These are phyloP conservation scores for Cercis canadensis DNA, from an alignment of 306 rosid species.

Conservation along the genomic window DNA sequence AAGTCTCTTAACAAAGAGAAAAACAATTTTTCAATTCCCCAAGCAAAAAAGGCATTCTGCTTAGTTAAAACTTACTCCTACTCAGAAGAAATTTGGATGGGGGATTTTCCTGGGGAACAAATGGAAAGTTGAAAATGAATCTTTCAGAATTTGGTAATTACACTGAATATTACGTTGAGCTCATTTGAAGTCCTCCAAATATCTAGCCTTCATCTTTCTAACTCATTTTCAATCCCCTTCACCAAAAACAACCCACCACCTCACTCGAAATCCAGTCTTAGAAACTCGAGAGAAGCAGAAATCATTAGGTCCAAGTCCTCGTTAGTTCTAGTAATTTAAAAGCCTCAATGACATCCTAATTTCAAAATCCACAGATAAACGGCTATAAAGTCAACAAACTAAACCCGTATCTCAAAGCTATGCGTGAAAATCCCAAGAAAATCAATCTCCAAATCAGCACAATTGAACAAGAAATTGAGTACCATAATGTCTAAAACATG, in stretches of 20 bases:
- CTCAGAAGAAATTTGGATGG: conserved; percentile 7
- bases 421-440: background rate
- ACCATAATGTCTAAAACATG: conserved; percentile 13
- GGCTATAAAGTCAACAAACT: conserved; percentile 9
- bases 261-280: conserved; percentile 8
- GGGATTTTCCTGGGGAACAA: conserved; percentile 21
- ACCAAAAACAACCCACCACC: background rate
- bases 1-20: background rate
- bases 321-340: background rate
- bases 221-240: conserved; percentile 3
- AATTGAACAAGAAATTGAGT: conserved; percentile 13
- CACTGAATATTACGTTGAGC: background rate
- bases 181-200: conserved; percentile 10
- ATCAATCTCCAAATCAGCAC: conserved; percentile 12
- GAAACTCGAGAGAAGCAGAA: background rate
- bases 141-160: conserved; percentile 1
- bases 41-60: background rate
- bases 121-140: background rate
- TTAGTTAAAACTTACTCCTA: conserved; percentile 6
- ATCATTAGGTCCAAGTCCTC: background rate
- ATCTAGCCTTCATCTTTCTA: conserved; percentile 13
- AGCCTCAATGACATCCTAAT: conserved; percentile 18
- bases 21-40: too few species aligned
- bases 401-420: conserved; percentile 6
- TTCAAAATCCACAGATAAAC: conserved; percentile 30